These are phyloP conservation scores for Apophysomyces elegans DNA, from an alignment of 371 early-diverging fungal genomes.

Conservation along the genomic window DNA sequence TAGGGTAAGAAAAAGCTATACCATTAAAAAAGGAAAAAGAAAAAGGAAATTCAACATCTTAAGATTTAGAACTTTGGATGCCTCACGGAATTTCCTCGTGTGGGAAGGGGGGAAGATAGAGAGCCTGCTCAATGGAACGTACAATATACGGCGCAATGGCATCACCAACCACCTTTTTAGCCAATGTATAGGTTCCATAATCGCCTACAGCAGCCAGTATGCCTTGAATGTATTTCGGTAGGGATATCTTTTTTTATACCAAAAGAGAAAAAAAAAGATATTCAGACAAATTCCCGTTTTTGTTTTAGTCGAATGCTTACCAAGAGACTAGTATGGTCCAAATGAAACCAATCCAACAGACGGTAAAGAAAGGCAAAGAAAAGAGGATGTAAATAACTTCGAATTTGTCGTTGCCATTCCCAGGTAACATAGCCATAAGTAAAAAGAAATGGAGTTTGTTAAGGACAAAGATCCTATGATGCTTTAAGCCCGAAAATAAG, in stretches of 20 bases:
- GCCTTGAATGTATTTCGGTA: conserved; percentile 78
- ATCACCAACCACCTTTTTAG: conserved; percentile 44
- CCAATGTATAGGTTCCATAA: conserved; percentile 73
- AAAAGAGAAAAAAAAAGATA: too few relatives aligned
- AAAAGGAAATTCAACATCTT: neutral
- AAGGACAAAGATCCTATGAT: neutral
- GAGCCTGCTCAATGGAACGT: neutral
- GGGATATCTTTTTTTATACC: conserved; percentile 41
- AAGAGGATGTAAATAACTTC: conserved; percentile 81
- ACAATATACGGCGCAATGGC: conserved; percentile 47
- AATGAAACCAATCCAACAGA: conserved; percentile 49
- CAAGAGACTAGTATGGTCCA: conserved; percentile 64
- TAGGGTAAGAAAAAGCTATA: conserved; percentile 71
- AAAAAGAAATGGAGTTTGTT: conserved; percentile 23
- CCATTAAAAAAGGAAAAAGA: neutral
- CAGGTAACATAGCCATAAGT: conserved; percentile 88
- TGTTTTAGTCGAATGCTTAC: conserved; percentile 39
- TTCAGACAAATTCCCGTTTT: too few relatives aligned
- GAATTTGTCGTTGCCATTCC: conserved; percentile 85
- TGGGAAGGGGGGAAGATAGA: too few relatives aligned
- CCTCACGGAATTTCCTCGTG: too few relatives aligned
- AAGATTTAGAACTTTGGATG: neutral
- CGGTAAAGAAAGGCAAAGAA: conserved; percentile 77
- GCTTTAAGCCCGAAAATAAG: neutral
- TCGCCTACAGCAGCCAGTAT: conserved; percentile 76